A percentile compares a stretch with the other conserved stretches of the same genome.
Evolutionary conservation across 1,284 basidiomycete species (phyloP).

Genomic region (Trichosporon coremiiforme): DNA sequence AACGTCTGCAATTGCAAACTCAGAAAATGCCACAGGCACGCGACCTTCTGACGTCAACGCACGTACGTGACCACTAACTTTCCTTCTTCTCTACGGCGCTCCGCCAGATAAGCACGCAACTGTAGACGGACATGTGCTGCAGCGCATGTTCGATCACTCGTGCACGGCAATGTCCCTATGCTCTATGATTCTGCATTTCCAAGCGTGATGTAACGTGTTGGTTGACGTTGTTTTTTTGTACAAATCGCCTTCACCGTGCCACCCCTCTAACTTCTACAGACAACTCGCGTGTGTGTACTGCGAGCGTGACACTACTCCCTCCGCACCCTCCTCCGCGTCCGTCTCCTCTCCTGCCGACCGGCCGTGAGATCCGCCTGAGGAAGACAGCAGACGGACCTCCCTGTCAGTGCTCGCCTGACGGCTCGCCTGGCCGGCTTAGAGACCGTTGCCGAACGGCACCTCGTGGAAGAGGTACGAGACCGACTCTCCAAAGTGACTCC

Average conservation of each 20-base stretch:
- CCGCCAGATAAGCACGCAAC: too few species aligned
- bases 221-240: not conserved
- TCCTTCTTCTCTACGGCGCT: too few species aligned
- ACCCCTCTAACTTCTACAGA: slow-evolving; percentile 9
- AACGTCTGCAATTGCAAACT: too few species aligned
- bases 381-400: too few species aligned
- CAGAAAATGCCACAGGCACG: too few species aligned
- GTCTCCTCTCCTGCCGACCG: too few species aligned
- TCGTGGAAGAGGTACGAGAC: slow-evolving; percentile 59
- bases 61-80: too few species aligned
- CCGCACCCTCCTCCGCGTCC: not conserved
- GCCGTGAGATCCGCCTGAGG: too few species aligned
- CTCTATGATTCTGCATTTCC: slow-evolving; percentile 14
- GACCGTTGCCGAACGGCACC: slow-evolving; percentile 51
- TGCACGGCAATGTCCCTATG: not conserved
- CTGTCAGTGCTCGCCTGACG: too few species aligned
- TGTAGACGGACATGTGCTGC: too few species aligned
- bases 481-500: slow-evolving; percentile 62
- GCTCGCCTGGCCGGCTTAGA: not conserved
- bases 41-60: too few species aligned
- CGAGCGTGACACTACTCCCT: not conserved
- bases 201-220: slow-evolving; percentile 1
- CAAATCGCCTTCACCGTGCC: slow-evolving; percentile 3
- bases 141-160: too few species aligned
- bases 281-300: not conserved